Percentiles rank a stretch among this genome's conserved stretches.
Conservation (phyloP, 2,329 filamentous ascomycete species). For the Paracamarosporium sp. region DNA sequence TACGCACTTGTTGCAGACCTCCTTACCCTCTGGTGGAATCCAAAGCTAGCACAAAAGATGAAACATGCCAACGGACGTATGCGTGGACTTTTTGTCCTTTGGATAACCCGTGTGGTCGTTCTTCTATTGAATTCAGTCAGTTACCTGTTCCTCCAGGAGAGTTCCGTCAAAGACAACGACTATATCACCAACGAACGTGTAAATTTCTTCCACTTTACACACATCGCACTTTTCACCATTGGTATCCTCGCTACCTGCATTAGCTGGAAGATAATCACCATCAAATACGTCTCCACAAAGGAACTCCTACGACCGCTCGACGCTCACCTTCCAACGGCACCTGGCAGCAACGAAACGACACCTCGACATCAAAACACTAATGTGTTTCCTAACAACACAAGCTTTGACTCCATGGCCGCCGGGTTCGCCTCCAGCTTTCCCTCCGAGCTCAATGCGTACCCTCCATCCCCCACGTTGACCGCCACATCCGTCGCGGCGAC, state of each 20-base stretch:
- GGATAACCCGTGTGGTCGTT: constrained; percentile 68
- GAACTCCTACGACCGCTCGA: constrained; percentile 31
- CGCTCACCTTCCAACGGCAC: constrained; percentile 30
- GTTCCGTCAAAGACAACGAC: neutral
- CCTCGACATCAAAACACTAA: constrained; percentile 32
- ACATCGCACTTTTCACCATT: constrained; percentile 60
- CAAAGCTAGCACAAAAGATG: constrained; percentile 69
- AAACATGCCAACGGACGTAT: constrained; percentile 59
- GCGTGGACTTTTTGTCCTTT: constrained; percentile 68
- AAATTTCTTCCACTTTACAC: constrained; percentile 55
- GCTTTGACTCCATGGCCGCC: constrained; percentile 43
- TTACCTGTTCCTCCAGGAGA: constrained; percentile 14
- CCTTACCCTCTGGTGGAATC: constrained; percentile 72
- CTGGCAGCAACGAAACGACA: constrained; percentile 23
- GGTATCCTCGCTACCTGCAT: constrained; percentile 30
- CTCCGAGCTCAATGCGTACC: constrained; percentile 32
- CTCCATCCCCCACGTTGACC: constrained; percentile 42
- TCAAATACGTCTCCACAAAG: constrained; percentile 54
- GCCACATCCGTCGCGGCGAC: constrained; percentile 25
- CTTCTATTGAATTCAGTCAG: constrained; percentile 59
- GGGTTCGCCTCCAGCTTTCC: constrained; percentile 50
- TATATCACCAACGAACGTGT: neutral
- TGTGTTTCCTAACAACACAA: constrained; percentile 31
- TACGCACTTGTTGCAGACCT: constrained; percentile 57
- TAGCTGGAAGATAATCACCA: constrained; percentile 63